Evolutionary conservation across 306 rosid species (phyloP).

Genomic region (Glycine tomentella): DNA sequence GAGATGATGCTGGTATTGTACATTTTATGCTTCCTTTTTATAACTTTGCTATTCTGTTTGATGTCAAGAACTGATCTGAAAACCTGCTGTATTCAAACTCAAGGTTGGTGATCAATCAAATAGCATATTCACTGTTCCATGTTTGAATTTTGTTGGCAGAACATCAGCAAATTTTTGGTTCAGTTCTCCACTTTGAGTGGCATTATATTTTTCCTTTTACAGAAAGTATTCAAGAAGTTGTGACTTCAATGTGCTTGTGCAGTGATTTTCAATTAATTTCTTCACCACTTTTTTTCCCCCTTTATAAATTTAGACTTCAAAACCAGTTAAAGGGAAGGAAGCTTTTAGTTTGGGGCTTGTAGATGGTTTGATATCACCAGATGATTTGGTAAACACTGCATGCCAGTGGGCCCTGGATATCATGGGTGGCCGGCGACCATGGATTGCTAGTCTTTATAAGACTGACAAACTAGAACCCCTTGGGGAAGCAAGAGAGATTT

Average conservation of each 20-base stretch:
- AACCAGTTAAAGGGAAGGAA: slow-evolving; percentile 84
- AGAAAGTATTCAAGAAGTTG: slow-evolving; percentile 4
- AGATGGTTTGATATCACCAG: slow-evolving; percentile 75
- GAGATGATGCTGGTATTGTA: slow-evolving; percentile 91
- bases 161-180: slow-evolving; percentile 21
- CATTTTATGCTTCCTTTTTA: slow-evolving; percentile 28
- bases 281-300: neutral
- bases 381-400: slow-evolving; percentile 77
- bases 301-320: slow-evolving; percentile 67
- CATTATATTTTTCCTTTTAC: slow-evolving; percentile 27
- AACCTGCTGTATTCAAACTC: slow-evolving; percentile 28
- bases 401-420: slow-evolving; percentile 90
- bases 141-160: slow-evolving; percentile 20
- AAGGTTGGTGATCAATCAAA: slow-evolving; percentile 26
- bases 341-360: slow-evolving; percentile 86
- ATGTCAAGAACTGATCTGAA: slow-evolving; percentile 41
- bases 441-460: slow-evolving; percentile 91
- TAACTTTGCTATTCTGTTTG: slow-evolving; percentile 22
- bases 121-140: slow-evolving; percentile 2
- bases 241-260: slow-evolving; percentile 34
- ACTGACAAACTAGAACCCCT: slow-evolving; percentile 88
- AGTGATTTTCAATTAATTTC: slow-evolving; percentile 43
- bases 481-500: slow-evolving; percentile 88
- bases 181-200: slow-evolving; percentile 47
- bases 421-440: slow-evolving; percentile 68